Percentiles rank a stretch among this genome's conserved stretches.
phyloP scores from a whole-genome alignment of 1,139 yeast species.

The Pichia norvegensis region DNA sequence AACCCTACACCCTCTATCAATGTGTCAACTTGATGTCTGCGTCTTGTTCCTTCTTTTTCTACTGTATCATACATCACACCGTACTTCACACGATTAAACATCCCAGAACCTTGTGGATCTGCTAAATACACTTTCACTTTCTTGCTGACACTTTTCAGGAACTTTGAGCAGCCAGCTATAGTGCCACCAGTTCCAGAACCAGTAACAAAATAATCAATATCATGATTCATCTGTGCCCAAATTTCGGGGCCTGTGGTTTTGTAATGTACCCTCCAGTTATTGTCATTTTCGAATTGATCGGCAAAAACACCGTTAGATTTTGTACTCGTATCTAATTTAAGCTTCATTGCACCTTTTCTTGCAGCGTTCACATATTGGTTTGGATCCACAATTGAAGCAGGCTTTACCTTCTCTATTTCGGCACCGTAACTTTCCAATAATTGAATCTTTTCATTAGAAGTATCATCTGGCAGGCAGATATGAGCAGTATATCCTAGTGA shows the following conservation, averaged over 20 bases:
- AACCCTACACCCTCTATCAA: slow-evolving; percentile 90
- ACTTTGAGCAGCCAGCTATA: slow-evolving; percentile 77
- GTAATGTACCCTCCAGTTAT: slow-evolving; percentile 82
- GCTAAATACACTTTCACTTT: slow-evolving; percentile 53
- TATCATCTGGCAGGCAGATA: slow-evolving; percentile 92
- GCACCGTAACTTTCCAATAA: slow-evolving; percentile 75
- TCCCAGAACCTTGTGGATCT: slow-evolving; percentile 95
- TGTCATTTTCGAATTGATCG: slow-evolving; percentile 90
- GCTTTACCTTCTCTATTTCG: slow-evolving; percentile 76
- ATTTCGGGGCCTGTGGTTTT: slow-evolving; percentile 88
- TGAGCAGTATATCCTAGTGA: slow-evolving; percentile 86
- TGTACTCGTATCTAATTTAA: slow-evolving; percentile 38
- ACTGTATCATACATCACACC: slow-evolving; percentile 91
- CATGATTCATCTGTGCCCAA: slow-evolving; percentile 54
- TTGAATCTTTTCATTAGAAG: slow-evolving; percentile 73
- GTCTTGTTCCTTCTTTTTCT: slow-evolving; percentile 86
- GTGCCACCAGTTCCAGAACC: slow-evolving; percentile 79
- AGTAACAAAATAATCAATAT: slow-evolving; percentile 68
- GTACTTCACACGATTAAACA: slow-evolving; percentile 71
- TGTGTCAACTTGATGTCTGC: slow-evolving; percentile 95
- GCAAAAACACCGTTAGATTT: slow-evolving; percentile 66
- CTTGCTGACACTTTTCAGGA: slow-evolving; percentile 45
- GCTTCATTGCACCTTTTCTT: slow-evolving; percentile 49
- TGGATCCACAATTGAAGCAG: slow-evolving; percentile 93
- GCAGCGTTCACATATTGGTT: slow-evolving; percentile 91